A percentile compares a stretch with the other conserved stretches of the same genome.
These are phyloP conservation scores for Kokia cookei DNA, from an alignment of 441 rosid species.

Conservation along the genomic window DNA sequence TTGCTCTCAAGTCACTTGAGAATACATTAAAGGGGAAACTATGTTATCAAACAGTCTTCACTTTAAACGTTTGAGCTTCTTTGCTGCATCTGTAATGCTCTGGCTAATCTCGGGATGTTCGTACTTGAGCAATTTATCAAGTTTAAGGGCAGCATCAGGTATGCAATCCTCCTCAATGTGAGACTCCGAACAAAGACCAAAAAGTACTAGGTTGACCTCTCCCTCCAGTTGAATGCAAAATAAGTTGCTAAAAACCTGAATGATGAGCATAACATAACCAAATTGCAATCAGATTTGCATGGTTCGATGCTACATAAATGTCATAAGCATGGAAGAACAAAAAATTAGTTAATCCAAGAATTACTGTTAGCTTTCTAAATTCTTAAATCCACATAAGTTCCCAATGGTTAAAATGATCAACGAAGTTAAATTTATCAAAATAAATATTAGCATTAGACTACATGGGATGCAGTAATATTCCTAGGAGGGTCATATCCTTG, in stretches of 20 bases:
- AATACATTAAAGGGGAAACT: neutral
- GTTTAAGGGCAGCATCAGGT: constrained; percentile 37
- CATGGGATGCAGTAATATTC: neutral
- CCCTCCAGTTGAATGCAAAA: constrained; percentile 79
- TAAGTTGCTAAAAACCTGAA: constrained; percentile 67
- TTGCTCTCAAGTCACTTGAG: neutral
- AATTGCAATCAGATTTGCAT: neutral
- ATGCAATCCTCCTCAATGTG: constrained; percentile 34
- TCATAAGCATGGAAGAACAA: neutral
- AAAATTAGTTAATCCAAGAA: neutral
- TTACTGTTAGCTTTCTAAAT: neutral
- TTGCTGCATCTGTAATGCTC: constrained; percentile 50
- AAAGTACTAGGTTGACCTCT: constrained; percentile 74
- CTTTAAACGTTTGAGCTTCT: constrained; percentile 54
- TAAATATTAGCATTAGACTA: neutral
- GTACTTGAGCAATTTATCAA: constrained; percentile 51
- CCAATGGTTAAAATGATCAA: neutral
- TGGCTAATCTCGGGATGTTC: constrained; percentile 48
- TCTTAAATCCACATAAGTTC: neutral
- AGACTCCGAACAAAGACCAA: constrained; percentile 52
- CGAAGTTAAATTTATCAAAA: neutral
- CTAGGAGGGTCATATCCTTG: neutral
- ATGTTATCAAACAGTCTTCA: neutral
- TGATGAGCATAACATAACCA: neutral
- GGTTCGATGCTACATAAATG: neutral